Percentiles rank a stretch among this genome's conserved stretches.
phyloP scores from a whole-genome alignment of 306 rosid genomes.

The Alnus glutinosa region DNA sequence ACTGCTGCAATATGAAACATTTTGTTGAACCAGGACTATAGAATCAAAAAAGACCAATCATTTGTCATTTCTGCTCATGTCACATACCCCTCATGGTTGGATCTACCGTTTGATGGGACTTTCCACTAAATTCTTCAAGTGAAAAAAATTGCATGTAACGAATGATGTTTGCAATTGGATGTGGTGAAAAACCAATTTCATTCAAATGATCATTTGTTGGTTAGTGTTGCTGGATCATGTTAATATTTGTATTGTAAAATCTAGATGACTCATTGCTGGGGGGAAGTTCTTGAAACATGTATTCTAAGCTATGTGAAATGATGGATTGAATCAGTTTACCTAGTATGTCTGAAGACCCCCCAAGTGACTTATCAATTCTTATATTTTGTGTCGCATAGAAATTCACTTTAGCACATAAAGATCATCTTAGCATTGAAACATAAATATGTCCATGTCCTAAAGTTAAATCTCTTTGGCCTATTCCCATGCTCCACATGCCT shows the following conservation, averaged over 20 bases:
- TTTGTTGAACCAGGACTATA: background rate
- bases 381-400: background rate
- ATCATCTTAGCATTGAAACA: background rate
- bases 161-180: background rate
- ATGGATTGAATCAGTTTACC: background rate
- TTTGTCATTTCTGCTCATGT: constrained; percentile 6
- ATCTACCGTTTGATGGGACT: constrained; percentile 13
- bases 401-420: background rate
- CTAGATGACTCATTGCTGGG: background rate
- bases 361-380: background rate
- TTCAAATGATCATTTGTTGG: background rate
- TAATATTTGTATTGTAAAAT: background rate
- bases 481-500: background rate
- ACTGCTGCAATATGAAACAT: constrained; percentile 9
- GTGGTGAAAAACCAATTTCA: background rate
- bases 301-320: background rate
- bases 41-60: background rate
- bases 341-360: background rate
- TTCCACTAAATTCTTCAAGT: background rate
- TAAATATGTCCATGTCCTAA: background rate
- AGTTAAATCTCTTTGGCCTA: background rate
- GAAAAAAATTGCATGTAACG: background rate
- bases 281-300: background rate
- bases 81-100: constrained; percentile 10
- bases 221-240: background rate